phyloP scores from a whole-genome alignment of 805 yeast species.

The Starmera dryadoides region DNA sequence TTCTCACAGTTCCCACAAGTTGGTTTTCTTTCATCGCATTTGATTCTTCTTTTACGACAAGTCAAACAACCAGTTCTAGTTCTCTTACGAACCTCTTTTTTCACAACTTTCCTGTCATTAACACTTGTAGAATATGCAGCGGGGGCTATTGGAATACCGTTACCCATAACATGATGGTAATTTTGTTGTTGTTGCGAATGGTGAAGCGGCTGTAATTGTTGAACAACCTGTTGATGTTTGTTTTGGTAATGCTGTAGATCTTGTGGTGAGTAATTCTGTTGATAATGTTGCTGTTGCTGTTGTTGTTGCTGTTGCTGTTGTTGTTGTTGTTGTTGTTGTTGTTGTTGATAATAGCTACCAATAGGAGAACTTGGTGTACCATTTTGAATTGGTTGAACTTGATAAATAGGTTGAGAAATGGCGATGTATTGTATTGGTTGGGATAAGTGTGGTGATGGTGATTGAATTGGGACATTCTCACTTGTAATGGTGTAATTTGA shows the following conservation, averaged over 20 bases:
- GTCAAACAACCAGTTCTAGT: constrained; percentile 74
- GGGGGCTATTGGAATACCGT: not conserved
- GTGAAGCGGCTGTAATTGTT: not conserved
- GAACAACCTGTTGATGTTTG: not conserved
- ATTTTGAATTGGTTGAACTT: not conserved
- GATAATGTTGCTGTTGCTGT: not conserved
- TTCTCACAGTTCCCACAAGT: constrained; percentile 62
- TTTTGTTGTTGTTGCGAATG: not conserved
- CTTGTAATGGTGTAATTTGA: not conserved
- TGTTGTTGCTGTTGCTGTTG: not conserved
- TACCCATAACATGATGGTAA: not conserved
- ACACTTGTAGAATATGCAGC: not conserved
- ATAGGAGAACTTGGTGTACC: not conserved
- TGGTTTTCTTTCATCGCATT: constrained; percentile 72
- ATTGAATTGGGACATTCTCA: no score
- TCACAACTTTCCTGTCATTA: not conserved
- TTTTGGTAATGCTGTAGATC: not conserved
- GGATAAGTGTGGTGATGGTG: not conserved
- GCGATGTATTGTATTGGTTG: not conserved
- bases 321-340: not conserved
- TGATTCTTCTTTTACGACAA: constrained; percentile 62
- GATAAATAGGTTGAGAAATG: not conserved
- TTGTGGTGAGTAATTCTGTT: not conserved
- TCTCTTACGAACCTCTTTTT: constrained; percentile 25
- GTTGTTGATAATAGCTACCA: not conserved